A percentile compares a stretch with the other conserved stretches of the same genome.
These are phyloP conservation scores for Solanum habrochaites DNA, from an alignment of 257 asterid species.

Conservation along the genomic window DNA sequence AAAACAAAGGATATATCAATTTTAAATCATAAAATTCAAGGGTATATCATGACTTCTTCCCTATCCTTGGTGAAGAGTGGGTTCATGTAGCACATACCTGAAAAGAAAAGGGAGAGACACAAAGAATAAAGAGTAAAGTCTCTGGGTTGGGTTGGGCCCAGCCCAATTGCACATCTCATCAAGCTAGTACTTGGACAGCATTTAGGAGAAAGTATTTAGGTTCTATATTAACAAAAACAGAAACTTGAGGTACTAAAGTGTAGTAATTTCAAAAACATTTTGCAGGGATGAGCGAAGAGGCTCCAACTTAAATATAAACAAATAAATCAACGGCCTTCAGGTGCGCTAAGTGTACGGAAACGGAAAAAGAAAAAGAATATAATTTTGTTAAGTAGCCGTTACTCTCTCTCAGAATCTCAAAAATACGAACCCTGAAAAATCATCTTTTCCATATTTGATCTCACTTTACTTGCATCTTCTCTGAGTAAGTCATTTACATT, in stretches of 20 bases:
- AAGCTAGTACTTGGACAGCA: no score
- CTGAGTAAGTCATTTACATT: not conserved
- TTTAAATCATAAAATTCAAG: no score
- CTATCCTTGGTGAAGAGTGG: not conserved
- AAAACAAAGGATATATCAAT: accelerated
- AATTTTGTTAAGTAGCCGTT: constrained; percentile 44
- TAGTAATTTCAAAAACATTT: not conserved
- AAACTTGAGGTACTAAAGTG: not conserved
- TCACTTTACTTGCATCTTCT: not conserved
- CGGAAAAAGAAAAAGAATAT: constrained; percentile 2
- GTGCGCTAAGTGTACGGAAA: constrained; percentile 21
- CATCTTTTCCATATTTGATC: not conserved
- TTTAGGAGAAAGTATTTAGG: not conserved
- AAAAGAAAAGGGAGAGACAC: not conserved
- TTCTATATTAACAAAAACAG: not conserved
- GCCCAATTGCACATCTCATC: not conserved
- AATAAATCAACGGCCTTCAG: not conserved
- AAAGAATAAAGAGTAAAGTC: not conserved
- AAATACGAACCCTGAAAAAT: not conserved
- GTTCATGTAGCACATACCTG: not conserved
- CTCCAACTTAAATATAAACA: not conserved
- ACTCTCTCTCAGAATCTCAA: not conserved
- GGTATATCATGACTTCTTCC: no score
- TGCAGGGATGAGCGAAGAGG: not conserved
- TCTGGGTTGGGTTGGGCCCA: not conserved